Conservation (phyloP, 2,329 filamentous ascomycete genomes). For the Penicillium sp. region DNA sequence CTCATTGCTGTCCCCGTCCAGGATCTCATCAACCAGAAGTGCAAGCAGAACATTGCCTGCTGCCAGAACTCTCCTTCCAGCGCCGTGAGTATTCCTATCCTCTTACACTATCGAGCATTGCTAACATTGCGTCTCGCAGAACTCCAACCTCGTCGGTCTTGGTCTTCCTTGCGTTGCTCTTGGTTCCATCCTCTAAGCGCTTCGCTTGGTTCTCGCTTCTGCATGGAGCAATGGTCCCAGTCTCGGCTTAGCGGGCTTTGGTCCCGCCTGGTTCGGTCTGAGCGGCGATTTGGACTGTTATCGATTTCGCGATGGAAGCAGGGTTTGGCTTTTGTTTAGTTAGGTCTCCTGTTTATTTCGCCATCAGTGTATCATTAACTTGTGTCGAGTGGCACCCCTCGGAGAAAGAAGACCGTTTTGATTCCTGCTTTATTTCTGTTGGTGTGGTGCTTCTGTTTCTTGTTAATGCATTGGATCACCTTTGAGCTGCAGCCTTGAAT, state of each 20-base stretch:
- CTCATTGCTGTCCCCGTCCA: constrained; percentile 28
- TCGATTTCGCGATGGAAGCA: constrained; percentile 19
- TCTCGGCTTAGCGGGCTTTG: constrained; percentile 1
- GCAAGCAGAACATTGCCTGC: constrained; percentile 42
- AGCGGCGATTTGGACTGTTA: constrained; percentile 14
- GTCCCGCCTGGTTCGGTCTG: neutral
- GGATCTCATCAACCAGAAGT: constrained; percentile 39
- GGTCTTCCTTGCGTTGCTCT: constrained; percentile 40
- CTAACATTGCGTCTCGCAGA: constrained; percentile 15
- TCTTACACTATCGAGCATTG: neutral
- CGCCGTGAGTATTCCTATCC: constrained; percentile 23
- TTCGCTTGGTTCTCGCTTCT: constrained; percentile 11
- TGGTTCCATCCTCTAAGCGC: constrained; percentile 38
- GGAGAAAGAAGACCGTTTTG: constrained; percentile 32
- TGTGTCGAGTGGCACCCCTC: constrained; percentile 30
- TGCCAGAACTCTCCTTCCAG: constrained; percentile 37
- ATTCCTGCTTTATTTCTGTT: neutral
- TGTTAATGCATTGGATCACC: constrained; percentile 8
- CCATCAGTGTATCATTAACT: constrained; percentile 29
- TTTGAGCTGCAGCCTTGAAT: constrained; percentile 15
- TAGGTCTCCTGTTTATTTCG: constrained; percentile 19
- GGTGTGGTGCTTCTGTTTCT: neutral
- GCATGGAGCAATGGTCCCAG: constrained; percentile 14
- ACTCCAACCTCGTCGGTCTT: constrained; percentile 35
- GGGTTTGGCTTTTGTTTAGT: constrained; percentile 16